phyloP scores from a whole-genome alignment of 345 rosid genomes.

The Melaleuca quinquenervia region DNA sequence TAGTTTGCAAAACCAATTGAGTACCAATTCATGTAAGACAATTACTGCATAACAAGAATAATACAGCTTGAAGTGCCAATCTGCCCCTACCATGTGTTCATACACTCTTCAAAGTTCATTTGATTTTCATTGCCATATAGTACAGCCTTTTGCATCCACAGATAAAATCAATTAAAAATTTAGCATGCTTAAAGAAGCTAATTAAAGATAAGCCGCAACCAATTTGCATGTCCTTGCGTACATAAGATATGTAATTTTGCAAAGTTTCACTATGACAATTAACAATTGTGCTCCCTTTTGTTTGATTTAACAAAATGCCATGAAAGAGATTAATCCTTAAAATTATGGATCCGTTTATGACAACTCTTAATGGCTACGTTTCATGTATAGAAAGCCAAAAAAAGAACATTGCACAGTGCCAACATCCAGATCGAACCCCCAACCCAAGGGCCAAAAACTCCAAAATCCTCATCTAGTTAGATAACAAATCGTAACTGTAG shows the following conservation, averaged over 20 bases:
- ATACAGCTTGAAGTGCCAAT: not conserved
- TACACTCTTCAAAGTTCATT: not conserved
- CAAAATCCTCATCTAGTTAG: not conserved
- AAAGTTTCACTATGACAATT: not conserved
- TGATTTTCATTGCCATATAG: not conserved
- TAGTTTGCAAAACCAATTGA: not conserved
- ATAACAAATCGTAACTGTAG: not conserved
- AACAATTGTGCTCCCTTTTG: not conserved
- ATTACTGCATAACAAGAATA: not conserved
- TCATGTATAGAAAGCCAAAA: not conserved
- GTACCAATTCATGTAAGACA: not conserved
- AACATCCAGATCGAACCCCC: not conserved
- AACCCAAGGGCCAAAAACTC: not conserved
- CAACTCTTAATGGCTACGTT: not conserved
- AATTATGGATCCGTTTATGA: not conserved
- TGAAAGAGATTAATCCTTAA: not conserved
- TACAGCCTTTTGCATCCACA: not conserved
- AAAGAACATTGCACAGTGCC: not conserved
- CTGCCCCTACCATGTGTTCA: not conserved
- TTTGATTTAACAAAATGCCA: not conserved
- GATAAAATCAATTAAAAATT: not conserved
- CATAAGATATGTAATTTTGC: not conserved
- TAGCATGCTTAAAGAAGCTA: not conserved
- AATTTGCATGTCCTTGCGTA: not conserved
- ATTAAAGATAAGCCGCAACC: not conserved